Evolutionary conservation across 2,329 filamentous ascomycete species (phyloP).

Genomic region (Apiospora marii): DNA sequence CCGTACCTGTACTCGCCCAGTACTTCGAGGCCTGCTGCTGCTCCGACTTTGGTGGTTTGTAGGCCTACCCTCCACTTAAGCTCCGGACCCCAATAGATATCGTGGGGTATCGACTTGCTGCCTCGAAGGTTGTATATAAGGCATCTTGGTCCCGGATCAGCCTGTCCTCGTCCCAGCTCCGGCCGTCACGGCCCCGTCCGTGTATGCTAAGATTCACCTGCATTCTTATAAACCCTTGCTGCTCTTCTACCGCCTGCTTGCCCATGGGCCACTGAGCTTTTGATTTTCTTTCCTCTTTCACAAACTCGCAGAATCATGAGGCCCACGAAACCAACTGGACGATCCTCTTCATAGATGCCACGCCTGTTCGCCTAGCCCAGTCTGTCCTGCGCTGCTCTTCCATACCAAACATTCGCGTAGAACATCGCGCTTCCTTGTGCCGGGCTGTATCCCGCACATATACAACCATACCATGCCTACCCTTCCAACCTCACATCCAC

Average conservation of each 20-base stretch:
- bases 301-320: slow-evolving; percentile 18
- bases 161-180: background rate
- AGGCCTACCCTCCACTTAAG: slow-evolving; percentile 11
- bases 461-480: slow-evolving; percentile 43
- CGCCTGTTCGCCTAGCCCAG: slow-evolving; percentile 25
- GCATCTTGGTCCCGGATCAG: slow-evolving; percentile 27
- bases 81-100: slow-evolving; percentile 29
- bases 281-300: background rate
- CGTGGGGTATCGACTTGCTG: slow-evolving; percentile 29
- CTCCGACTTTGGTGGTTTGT: slow-evolving; percentile 17
- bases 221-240: slow-evolving; percentile 18
- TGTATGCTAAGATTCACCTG: slow-evolving; percentile 17
- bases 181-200: slow-evolving; percentile 14
- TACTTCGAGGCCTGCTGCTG: slow-evolving; percentile 33
- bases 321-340: slow-evolving; percentile 18
- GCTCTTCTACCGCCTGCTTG: slow-evolving; percentile 14
- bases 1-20: slow-evolving; percentile 44
- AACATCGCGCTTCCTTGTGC: slow-evolving; percentile 36
- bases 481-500: slow-evolving; percentile 42
- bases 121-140: slow-evolving; percentile 28
- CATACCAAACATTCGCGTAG: slow-evolving; percentile 35
- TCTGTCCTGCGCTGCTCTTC: slow-evolving; percentile 36
- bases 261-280: slow-evolving; percentile 18
- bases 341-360: slow-evolving; percentile 36
- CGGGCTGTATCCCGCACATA: slow-evolving; percentile 33